Evolutionary conservation across 2,329 filamentous ascomycete genomes (phyloP).

Genomic region (Balansia obtecta): DNA sequence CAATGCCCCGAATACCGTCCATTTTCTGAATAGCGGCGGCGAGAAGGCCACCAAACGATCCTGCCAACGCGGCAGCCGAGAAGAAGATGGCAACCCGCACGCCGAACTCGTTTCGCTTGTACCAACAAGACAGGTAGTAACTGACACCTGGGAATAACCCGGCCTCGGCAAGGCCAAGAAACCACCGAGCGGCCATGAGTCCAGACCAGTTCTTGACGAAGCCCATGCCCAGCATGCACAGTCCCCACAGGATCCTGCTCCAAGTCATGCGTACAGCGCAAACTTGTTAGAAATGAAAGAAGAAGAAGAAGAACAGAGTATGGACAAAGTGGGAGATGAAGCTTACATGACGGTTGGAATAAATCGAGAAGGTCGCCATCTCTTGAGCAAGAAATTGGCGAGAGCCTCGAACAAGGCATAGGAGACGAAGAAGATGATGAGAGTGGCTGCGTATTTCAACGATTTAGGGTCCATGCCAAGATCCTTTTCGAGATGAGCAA

Average conservation of each 20-base stretch:
- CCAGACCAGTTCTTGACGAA: constrained; percentile 51
- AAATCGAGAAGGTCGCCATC: constrained; percentile 62
- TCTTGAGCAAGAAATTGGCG: constrained; percentile 72
- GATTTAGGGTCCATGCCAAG: constrained; percentile 44
- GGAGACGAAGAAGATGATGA: constrained; percentile 80
- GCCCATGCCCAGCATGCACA: constrained; percentile 57
- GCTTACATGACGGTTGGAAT: constrained; percentile 67
- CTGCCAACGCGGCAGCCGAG: constrained; percentile 66
- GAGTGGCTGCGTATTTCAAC: constrained; percentile 56
- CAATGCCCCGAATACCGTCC: constrained; percentile 45
- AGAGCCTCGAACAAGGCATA: constrained; percentile 69
- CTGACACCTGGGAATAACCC: constrained; percentile 67
- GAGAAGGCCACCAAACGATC: constrained; percentile 64
- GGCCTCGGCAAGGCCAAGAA: constrained; percentile 62
- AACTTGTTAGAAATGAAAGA: not conserved
- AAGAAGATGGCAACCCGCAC: constrained; percentile 76
- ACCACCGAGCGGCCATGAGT: constrained; percentile 55
- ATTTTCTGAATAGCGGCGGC: constrained; percentile 61
- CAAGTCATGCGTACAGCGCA: not conserved
- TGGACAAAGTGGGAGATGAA: too few relatives aligned
- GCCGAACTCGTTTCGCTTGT: constrained; percentile 66
- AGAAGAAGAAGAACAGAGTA: not conserved
- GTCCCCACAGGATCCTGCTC: constrained; percentile 49
- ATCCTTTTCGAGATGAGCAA: constrained; percentile 31
- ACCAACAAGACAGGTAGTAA: constrained; percentile 79